Conservation (phyloP, 208 protist genomes). For the Leishmania gerbilli region DNA sequence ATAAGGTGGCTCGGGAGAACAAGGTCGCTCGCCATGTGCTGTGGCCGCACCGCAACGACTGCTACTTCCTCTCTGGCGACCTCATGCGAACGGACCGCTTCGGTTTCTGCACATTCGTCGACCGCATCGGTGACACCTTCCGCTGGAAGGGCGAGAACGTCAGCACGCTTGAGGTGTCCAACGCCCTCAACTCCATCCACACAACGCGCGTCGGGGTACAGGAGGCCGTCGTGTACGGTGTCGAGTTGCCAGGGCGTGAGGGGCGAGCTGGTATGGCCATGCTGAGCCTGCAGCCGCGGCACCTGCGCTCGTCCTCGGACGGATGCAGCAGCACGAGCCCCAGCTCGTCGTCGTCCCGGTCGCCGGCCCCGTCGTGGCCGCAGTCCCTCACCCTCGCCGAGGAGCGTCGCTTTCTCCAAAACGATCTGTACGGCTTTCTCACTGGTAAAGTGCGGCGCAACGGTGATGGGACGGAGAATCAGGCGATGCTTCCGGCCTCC, state of each 20-base stretch:
- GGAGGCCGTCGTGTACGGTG: slow-evolving; percentile 76
- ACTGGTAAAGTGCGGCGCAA: slow-evolving; percentile 13
- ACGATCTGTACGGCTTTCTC: slow-evolving; percentile 47
- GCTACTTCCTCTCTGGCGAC: slow-evolving; percentile 76
- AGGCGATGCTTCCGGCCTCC: slow-evolving; percentile 38
- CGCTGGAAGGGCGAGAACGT: slow-evolving; percentile 89
- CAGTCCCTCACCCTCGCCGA: slow-evolving; percentile 22
- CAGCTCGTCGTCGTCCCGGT: background rate
- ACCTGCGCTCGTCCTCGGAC: background rate
- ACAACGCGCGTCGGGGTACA: slow-evolving; percentile 36
- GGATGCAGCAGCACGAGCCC: slow-evolving; percentile 1
- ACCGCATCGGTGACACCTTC: slow-evolving; percentile 81
- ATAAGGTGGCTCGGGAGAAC: slow-evolving; percentile 21
- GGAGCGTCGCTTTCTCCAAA: slow-evolving; percentile 49
- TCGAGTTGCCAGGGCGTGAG: slow-evolving; percentile 47
- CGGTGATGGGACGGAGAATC: slow-evolving; percentile 25
- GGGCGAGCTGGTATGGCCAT: slow-evolving; percentile 73
- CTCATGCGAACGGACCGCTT: slow-evolving; percentile 51
- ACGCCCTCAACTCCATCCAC: slow-evolving; percentile 40
- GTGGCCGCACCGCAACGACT: slow-evolving; percentile 46
- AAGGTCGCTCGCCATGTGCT: slow-evolving; percentile 61
- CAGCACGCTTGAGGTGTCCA: slow-evolving; percentile 68
- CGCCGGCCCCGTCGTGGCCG: background rate
- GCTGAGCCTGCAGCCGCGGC: slow-evolving; percentile 33
- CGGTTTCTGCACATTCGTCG: slow-evolving; percentile 78